A percentile compares a stretch with the other conserved stretches of the same genome.
Evolutionary conservation across 1,284 basidiomycete genomes (phyloP).

Genomic region (Rhizoctonia solani): DNA sequence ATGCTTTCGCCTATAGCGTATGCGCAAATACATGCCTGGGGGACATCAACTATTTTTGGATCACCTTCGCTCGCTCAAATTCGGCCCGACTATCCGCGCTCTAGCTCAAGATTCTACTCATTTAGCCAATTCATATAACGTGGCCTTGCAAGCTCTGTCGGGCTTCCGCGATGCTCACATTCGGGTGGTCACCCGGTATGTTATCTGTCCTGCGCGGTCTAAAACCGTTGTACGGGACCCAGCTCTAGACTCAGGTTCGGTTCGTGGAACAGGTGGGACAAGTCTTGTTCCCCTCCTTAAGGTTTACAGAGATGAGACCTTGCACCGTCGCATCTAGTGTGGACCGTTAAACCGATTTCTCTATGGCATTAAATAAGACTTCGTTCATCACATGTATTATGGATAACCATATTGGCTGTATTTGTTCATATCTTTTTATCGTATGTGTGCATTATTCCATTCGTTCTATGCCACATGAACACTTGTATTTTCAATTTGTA

Average conservation of each 20-base stretch:
- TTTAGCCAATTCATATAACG: constrained; percentile 62
- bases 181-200: constrained; percentile 54
- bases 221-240: constrained; percentile 38
- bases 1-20: constrained; percentile 48
- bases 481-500: constrained; percentile 8
- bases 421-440: constrained; percentile 16
- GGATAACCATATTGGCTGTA: not conserved
- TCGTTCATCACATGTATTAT: not conserved
- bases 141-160: constrained; percentile 72
- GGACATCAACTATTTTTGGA: constrained; percentile 57
- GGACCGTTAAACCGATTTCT: not conserved
- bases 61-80: constrained; percentile 48
- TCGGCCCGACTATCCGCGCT: constrained; percentile 42
- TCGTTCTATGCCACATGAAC: constrained; percentile 25
- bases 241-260: constrained; percentile 22
- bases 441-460: constrained; percentile 6
- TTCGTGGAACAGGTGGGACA: constrained; percentile 54
- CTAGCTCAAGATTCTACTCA: constrained; percentile 45
- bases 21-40: constrained; percentile 55
- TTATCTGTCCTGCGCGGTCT: constrained; percentile 47
- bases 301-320: constrained; percentile 35
- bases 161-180: constrained; percentile 75
- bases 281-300: constrained; percentile 53
- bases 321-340: constrained; percentile 22
- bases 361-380: not conserved